These are phyloP conservation scores for Hyaloperonospora arabidopsidis DNA, from an alignment of 352 stramenopile genomes.

Conservation along the genomic window DNA sequence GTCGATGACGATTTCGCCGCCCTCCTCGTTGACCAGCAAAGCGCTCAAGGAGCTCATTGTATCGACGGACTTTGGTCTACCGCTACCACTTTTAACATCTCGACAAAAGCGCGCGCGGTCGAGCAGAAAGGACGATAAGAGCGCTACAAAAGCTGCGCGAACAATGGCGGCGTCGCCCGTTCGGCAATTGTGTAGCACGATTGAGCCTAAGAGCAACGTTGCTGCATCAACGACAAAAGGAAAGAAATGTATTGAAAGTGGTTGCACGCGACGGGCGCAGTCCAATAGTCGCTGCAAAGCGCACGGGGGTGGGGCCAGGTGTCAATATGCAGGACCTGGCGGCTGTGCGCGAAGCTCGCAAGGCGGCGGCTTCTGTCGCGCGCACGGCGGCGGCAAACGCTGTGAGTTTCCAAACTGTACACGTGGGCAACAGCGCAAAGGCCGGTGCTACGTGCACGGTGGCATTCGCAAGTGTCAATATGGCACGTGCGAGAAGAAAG, in stretches of 20 bases:
- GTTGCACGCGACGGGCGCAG: conserved; percentile 57
- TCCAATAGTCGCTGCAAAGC: conserved; percentile 83
- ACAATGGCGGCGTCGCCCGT: conserved; percentile 12
- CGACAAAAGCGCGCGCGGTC: conserved; percentile 16
- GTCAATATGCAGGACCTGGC: conserved; percentile 50
- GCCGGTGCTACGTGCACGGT: conserved; percentile 76
- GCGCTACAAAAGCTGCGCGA: conserved; percentile 15
- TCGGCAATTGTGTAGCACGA: conserved; percentile 8
- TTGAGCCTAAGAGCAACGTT: conserved; percentile 1
- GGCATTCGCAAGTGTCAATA: conserved; percentile 77
- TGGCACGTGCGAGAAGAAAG: conserved; percentile 75
- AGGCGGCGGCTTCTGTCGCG: conserved; percentile 69
- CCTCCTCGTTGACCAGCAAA: conserved; percentile 25
- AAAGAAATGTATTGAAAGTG: conserved; percentile 65
- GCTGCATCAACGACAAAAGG: conserved; percentile 35
- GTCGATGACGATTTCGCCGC: conserved; percentile 27
- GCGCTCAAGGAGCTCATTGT: conserved; percentile 34
- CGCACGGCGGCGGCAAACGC: conserved; percentile 74
- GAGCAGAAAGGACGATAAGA: not conserved
- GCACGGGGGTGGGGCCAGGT: conserved; percentile 62
- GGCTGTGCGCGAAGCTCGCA: conserved; percentile 67
- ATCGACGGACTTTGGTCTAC: conserved; percentile 19
- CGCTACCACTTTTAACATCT: conserved; percentile 3
- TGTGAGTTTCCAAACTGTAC: conserved; percentile 66
- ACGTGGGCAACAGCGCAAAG: conserved; percentile 74